Evolutionary conservation across 2,329 filamentous ascomycete species (phyloP), one percentile per base, ranked within the genome.

Genomic region (Neofusicoccum sp.): DNA sequence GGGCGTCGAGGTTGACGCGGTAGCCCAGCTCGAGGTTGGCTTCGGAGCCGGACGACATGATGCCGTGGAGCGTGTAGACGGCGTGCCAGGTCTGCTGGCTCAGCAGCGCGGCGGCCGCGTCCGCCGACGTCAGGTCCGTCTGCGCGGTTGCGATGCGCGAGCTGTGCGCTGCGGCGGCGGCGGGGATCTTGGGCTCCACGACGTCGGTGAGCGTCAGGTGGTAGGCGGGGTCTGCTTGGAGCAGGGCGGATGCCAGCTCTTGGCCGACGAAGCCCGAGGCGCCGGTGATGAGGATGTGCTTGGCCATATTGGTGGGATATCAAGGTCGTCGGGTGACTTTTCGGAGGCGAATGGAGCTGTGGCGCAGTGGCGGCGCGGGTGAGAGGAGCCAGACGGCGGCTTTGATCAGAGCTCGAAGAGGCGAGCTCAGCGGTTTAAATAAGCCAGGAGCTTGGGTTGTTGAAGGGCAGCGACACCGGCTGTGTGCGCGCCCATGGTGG

Each of bases 1-100:
- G 82, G 43, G 79, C 81, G 64, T 86, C 80, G 44, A 86, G 73
- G 69, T 86, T 86, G 54, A 86, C 83, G 26, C 72, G 74, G 68
- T 84, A 78, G 8, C 82, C 83, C 3, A 84, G 75, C 57, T 82
- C 80, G 66, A 81, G 84, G 72, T 85, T 78, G 60, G 81, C 80
- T 69, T 86, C 84, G 14, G 82, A 82, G 6, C 82, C 83, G 3
- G 82, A 81, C 0, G 84, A 86, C 84, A 86, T 86, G 76, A 86
- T 84, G 61, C 84, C 84, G 71, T 87, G 84, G 73, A 87, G 83
- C 65, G 84, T 73, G 72, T 84, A 86, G 49, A 61, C 48, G 4
- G 65, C 64, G 26, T 54, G 48, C 64, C 64, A 66, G 51, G 44
- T 41, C 8, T 47, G 38, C 30, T 34, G 12, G 12, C 11, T 9